Evolutionary conservation across 2,329 filamentous ascomycete species (phyloP), one percentile per base, ranked within the genome.

Genomic region (Colletotrichum liriopes): DNA sequence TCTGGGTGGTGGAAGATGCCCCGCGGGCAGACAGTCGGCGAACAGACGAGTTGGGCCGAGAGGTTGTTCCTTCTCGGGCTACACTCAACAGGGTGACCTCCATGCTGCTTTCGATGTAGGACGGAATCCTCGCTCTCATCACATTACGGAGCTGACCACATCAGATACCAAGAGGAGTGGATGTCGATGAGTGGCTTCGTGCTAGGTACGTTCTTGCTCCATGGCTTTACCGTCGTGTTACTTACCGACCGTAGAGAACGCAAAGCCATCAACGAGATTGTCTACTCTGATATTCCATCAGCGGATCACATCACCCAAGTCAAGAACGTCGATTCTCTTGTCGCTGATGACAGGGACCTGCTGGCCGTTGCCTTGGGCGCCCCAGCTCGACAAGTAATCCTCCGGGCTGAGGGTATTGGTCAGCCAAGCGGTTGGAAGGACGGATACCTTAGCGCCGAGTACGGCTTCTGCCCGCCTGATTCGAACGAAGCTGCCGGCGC

Each of bases 291-390:
- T 54, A 83, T 83, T 9, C 84, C 86, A 1, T 81, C 82, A 1
- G 79, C 81, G 0, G 76, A 83, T 35, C 80, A 84, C 41, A 79
- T 85, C 29, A 78, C 79, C 37, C 78, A 76, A 41, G 82, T 84
- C 43, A 85, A 84, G 67, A 85, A 85, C 70, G 82, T 88, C 41
- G 87, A 89, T 74, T 78, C 80, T 7, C 81, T 89, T 20, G 86
- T 85, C 54, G 83, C 82, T 3, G 80, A 80, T 63, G 86, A 88
- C 66, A 82, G 84, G 39, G 85, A 88, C 62, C 77, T 89, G 5
- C 81, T 89, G 1, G 87, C 87, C 18, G 82, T 87, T 7, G 87
- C 87, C 1, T 81, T 89, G 6, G 87, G 87, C 1, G 87, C 87
- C 0, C 87, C 87, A 1, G 87, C 86, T 29, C 84, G 87, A 14